phyloP scores from a whole-genome alignment of 768 basidiomycete species.

The Mycena latifolia region DNA sequence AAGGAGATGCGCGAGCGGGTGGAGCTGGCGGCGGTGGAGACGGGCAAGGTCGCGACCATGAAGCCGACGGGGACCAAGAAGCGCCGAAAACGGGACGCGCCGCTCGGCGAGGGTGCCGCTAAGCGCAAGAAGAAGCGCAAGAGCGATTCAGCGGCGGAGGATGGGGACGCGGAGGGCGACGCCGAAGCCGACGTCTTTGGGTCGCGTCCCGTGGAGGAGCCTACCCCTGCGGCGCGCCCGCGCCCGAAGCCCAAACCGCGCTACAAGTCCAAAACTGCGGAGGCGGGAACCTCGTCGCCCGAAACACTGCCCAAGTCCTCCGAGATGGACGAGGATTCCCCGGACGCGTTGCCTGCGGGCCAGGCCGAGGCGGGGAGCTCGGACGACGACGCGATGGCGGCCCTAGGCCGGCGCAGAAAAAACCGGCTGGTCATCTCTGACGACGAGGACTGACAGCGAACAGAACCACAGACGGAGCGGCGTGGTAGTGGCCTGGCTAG shows the following conservation, averaged over 20 bases:
- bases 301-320: constrained; percentile 11
- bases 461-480: too few species aligned
- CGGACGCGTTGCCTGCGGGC: constrained; percentile 9
- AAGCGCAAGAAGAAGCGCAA: constrained; percentile 47
- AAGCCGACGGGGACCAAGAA: constrained; percentile 62
- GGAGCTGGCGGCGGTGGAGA: constrained; percentile 3
- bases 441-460: constrained; percentile 17
- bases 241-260: constrained; percentile 19
- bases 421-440: constrained; percentile 27
- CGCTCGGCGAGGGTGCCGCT: constrained; percentile 13
- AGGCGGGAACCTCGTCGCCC: constrained; percentile 13
- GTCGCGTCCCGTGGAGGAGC: constrained; percentile 16
- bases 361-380: constrained; percentile 3
- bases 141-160: constrained; percentile 8
- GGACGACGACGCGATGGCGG: constrained; percentile 18
- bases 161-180: neutral
- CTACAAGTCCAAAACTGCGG: neutral
- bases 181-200: constrained; percentile 14
- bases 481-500: neutral
- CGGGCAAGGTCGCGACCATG: constrained; percentile 10
- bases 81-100: constrained; percentile 47
- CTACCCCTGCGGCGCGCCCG: neutral
- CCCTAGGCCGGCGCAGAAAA: constrained; percentile 18
- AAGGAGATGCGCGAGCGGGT: constrained; percentile 16
- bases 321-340: constrained; percentile 21